Percentiles rank a stretch among this genome's conserved stretches.
These are phyloP conservation scores for Microcera coccophila DNA, from an alignment of 2,329 filamentous ascomycete genomes.

Conservation along the genomic window DNA sequence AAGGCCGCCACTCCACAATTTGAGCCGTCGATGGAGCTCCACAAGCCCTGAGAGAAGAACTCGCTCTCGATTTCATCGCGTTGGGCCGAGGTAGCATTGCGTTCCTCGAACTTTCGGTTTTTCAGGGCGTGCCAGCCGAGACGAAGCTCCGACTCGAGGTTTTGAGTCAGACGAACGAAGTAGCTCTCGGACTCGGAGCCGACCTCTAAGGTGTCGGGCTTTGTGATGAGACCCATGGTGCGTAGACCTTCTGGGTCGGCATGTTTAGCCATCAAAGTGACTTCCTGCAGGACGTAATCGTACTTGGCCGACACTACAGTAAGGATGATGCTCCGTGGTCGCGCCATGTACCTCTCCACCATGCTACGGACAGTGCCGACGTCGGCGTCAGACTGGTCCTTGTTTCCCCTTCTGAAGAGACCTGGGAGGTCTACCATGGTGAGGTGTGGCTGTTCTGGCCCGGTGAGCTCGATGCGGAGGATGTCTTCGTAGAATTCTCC, in stretches of 20 bases:
- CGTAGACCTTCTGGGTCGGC: conserved; percentile 4
- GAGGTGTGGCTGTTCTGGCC: conserved; percentile 31
- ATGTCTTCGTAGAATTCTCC: conserved; percentile 18
- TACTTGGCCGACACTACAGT: conserved; percentile 41
- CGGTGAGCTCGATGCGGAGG: conserved; percentile 23
- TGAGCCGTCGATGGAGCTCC: conserved; percentile 12
- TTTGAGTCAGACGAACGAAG: conserved; percentile 8
- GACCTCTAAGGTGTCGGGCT: conserved; percentile 9
- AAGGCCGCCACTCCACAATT: conserved; percentile 21
- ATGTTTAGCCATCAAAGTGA: not conserved
- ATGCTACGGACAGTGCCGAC: conserved; percentile 34
- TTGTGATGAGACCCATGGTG: conserved; percentile 16
- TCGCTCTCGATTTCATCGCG: conserved; percentile 12
- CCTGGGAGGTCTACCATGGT: conserved; percentile 48
- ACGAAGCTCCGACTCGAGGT: conserved; percentile 6
- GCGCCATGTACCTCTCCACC: conserved; percentile 39
- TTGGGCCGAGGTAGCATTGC: conserved; percentile 6
- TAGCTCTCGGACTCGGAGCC: conserved; percentile 6
- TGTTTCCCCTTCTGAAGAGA: conserved; percentile 36
- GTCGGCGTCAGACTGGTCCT: conserved; percentile 32
- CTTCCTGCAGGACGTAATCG: conserved; percentile 25
- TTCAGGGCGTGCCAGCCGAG: conserved; percentile 23
- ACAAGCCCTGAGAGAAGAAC: conserved; percentile 17
- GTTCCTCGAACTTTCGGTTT: conserved; percentile 14
- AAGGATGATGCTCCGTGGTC: conserved; percentile 42